These are phyloP conservation scores for Brassica nigra DNA, from an alignment of 345 rosid genomes.

Conservation along the genomic window DNA sequence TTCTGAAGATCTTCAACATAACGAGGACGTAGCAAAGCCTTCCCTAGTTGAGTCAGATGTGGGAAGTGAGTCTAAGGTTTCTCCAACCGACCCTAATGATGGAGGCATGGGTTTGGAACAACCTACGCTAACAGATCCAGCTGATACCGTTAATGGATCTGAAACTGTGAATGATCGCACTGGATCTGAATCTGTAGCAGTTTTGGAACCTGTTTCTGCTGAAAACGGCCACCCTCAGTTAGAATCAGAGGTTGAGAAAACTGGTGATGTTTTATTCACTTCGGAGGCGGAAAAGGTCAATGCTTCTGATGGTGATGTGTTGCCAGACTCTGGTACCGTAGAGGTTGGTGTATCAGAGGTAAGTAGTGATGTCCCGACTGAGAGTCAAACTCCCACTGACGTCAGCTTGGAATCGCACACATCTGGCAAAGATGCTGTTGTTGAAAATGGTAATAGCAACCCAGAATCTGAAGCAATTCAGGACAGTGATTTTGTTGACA, in stretches of 20 bases:
- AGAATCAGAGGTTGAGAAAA: slow-evolving; percentile 27
- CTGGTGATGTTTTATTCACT: slow-evolving; percentile 10
- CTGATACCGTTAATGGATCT: slow-evolving; percentile 19
- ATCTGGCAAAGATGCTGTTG: slow-evolving; percentile 19
- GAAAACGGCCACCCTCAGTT: slow-evolving; percentile 23
- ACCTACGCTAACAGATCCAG: slow-evolving; percentile 31
- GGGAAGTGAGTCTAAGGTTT: slow-evolving; percentile 30
- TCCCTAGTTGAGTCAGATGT: slow-evolving; percentile 27
- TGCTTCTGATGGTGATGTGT: slow-evolving; percentile 24
- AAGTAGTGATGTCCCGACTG: slow-evolving; percentile 15
- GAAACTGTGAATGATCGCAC: slow-evolving; percentile 22
- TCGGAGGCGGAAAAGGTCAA: slow-evolving; percentile 29
- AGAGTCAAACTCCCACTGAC: slow-evolving; percentile 15
- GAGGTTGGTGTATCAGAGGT: slow-evolving; percentile 27
- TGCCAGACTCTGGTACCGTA: slow-evolving; percentile 24
- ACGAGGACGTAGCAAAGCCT: slow-evolving; percentile 15
- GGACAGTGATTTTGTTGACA: slow-evolving; percentile 24
- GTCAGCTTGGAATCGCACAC: slow-evolving; percentile 24
- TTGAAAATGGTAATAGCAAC: slow-evolving; percentile 28
- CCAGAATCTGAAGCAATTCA: slow-evolving; percentile 27
- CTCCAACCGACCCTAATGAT: slow-evolving; percentile 11
- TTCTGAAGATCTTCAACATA: slow-evolving; percentile 29
- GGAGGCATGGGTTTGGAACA: slow-evolving; percentile 21
- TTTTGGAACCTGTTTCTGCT: slow-evolving; percentile 27
- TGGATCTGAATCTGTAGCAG: slow-evolving; percentile 30